A percentile compares a stretch with the other conserved stretches of the same genome.
Evolutionary conservation across 441 rosid species (phyloP).

Genomic region (Syzygium syzygioides): DNA sequence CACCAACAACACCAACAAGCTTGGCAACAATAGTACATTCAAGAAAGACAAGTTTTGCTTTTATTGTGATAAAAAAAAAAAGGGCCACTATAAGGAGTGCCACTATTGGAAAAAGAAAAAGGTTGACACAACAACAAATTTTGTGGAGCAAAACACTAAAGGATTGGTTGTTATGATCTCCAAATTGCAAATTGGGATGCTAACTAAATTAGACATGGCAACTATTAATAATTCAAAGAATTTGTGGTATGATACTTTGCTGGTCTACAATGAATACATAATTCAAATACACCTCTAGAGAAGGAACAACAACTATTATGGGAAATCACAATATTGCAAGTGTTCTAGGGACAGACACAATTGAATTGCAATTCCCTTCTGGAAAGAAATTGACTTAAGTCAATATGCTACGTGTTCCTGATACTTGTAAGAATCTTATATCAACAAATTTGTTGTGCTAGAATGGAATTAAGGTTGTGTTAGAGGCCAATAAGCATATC

Average conservation of each 20-base stretch:
- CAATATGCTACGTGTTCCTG: background rate
- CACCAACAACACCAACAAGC: no score
- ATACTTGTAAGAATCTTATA: no score
- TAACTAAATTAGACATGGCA: background rate
- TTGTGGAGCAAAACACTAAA: background rate
- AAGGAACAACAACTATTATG: background rate
- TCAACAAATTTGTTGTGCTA: no score
- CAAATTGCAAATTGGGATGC: background rate
- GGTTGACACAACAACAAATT: background rate
- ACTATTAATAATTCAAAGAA: background rate
- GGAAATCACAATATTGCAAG: background rate
- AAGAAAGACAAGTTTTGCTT: background rate
- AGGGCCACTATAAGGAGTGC: background rate
- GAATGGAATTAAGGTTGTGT: no score
- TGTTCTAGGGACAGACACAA: background rate
- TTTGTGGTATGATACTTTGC: background rate
- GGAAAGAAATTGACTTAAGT: background rate
- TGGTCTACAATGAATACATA: no score
- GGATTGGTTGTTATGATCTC: background rate
- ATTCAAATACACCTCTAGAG: background rate
- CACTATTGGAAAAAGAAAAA: background rate
- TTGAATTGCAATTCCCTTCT: background rate
- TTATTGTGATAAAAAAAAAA: background rate
- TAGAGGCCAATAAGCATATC: no score
- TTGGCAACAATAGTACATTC: background rate